These are phyloP conservation scores for Blastocystis sp. DNA, from an alignment of 352 stramenopile species.

Conservation along the genomic window DNA sequence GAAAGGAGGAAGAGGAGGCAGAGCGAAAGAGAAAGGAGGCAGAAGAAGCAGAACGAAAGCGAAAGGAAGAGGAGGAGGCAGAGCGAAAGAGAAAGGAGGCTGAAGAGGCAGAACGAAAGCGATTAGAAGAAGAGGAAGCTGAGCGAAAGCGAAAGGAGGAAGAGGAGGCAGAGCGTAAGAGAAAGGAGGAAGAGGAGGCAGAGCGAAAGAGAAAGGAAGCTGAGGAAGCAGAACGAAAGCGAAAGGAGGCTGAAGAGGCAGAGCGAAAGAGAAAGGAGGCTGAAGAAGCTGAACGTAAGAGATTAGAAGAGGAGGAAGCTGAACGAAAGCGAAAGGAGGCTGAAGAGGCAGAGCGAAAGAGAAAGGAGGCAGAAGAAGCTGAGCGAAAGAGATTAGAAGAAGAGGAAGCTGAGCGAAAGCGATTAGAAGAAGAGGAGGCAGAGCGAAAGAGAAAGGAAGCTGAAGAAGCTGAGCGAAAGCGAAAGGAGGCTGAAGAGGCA, in stretches of 20 bases:
- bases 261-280: neutral
- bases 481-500: neutral
- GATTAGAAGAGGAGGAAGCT: neutral
- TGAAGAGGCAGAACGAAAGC: neutral
- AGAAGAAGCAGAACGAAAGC: slow-evolving; percentile 5
- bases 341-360: neutral
- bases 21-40: neutral
- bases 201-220: neutral
- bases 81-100: neutral
- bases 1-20: neutral
- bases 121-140: neutral
- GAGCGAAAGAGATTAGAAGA: neutral
- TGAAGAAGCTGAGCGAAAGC: neutral
- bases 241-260: neutral
- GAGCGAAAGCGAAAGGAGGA: neutral
- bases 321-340: neutral
- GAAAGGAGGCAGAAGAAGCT: neutral
- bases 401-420: neutral
- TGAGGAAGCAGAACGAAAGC: neutral
- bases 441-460: neutral
- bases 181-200: neutral
- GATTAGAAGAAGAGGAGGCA: neutral
- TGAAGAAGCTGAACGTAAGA: neutral
- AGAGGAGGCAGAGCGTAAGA: neutral
- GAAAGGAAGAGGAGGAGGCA: neutral